phyloP scores from a whole-genome alignment of 352 stramenopile species.

The Phytophthora pinifolia region DNA sequence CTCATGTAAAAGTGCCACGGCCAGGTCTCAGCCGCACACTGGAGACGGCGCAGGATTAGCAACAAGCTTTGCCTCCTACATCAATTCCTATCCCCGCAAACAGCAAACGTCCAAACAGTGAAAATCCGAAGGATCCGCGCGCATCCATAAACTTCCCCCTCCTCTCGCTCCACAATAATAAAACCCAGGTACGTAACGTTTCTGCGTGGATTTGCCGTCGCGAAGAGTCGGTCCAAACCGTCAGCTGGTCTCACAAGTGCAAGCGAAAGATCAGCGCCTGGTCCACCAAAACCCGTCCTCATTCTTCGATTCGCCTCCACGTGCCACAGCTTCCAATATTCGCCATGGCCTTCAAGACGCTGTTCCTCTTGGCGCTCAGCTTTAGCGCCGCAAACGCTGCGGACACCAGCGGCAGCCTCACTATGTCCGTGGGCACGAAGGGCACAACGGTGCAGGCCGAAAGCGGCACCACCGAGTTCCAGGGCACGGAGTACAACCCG shows the following conservation, averaged over 20 bases:
- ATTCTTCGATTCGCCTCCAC: slow-evolving; percentile 20
- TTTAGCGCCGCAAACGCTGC: slow-evolving; percentile 3
- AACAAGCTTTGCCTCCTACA: too few relatives aligned
- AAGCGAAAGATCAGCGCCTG: not conserved
- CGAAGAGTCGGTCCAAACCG: slow-evolving; percentile 14
- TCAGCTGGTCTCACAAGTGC: slow-evolving; percentile 18
- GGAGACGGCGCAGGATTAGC: slow-evolving; percentile 1
- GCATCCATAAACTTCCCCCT: not conserved
- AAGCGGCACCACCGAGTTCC: slow-evolving; percentile 51
- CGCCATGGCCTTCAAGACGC: slow-evolving; percentile 17
- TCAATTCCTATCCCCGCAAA: slow-evolving; percentile 14
- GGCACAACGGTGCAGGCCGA: slow-evolving; percentile 56
- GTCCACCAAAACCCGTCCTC: slow-evolving; percentile 9
- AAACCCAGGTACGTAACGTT: slow-evolving; percentile 1
- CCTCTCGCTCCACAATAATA: not conserved
- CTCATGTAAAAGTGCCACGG: slow-evolving; percentile 9
- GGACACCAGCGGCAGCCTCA: slow-evolving; percentile 25
- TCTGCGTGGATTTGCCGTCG: not conserved
- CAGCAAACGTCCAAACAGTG: slow-evolving; percentile 24
- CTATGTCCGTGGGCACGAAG: slow-evolving; percentile 61
- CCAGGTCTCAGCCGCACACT: slow-evolving; percentile 14
- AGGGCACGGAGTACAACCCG: slow-evolving; percentile 72
- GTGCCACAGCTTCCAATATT: not conserved
- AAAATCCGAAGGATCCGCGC: slow-evolving; percentile 1
- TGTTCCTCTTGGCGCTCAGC: slow-evolving; percentile 20